These are phyloP conservation scores for Wickerhamomyces rabaulensis DNA, from an alignment of 805 yeast species.

Conservation along the genomic window DNA sequence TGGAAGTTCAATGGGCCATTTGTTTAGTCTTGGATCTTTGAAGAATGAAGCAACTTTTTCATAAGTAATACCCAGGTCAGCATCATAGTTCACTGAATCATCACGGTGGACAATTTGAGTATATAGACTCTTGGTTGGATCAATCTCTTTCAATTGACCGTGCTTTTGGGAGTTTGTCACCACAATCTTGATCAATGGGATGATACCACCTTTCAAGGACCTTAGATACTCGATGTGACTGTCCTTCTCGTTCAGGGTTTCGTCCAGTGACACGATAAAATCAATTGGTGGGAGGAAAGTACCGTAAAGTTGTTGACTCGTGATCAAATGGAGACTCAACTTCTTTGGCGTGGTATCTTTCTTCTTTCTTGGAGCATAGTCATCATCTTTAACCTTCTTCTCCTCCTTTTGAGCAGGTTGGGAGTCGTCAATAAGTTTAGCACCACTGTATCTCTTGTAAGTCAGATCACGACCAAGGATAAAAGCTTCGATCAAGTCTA, in stretches of 20 bases:
- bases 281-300: constrained; percentile 28
- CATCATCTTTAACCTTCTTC: constrained; percentile 22
- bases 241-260: constrained; percentile 28
- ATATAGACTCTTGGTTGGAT: constrained; percentile 11
- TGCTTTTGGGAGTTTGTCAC: constrained; percentile 43
- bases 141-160: constrained; percentile 11
- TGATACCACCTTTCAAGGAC: constrained; percentile 11
- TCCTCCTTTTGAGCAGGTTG: constrained; percentile 23
- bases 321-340: constrained; percentile 35
- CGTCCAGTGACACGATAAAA: constrained; percentile 46
- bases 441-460: constrained; percentile 29
- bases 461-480: constrained; percentile 65
- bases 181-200: constrained; percentile 43
- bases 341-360: constrained; percentile 10
- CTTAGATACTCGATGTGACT: constrained; percentile 26
- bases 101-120: constrained; percentile 20
- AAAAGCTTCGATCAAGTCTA: constrained; percentile 75
- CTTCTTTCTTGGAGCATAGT: constrained; percentile 15
- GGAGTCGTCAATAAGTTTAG: not conserved
- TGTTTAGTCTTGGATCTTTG: constrained; percentile 1
- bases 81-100: constrained; percentile 12
- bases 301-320: constrained; percentile 38
- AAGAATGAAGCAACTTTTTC: constrained; percentile 9
- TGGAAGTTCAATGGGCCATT: constrained; percentile 12
- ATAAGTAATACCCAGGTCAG: constrained; percentile 11